phyloP scores from a whole-genome alignment of 2,329 filamentous ascomycete species.

The Cryphonectria japonica region DNA sequence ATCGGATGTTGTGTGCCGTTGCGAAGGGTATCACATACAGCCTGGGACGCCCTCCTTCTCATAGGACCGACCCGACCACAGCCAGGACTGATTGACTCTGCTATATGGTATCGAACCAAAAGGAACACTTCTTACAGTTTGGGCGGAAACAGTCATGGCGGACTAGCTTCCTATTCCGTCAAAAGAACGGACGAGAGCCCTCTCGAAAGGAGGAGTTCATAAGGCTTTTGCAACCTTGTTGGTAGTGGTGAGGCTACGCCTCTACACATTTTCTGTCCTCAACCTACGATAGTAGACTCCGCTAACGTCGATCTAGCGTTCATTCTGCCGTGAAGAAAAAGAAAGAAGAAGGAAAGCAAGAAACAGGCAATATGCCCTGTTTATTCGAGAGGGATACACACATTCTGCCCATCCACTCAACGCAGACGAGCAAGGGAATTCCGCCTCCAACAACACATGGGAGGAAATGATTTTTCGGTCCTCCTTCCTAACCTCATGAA shows the following conservation, averaged over 20 bases:
- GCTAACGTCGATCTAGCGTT: background rate
- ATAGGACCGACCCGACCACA: background rate
- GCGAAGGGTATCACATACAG: background rate
- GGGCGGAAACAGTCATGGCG: background rate
- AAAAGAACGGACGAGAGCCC: background rate
- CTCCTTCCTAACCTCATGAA: constrained; percentile 1
- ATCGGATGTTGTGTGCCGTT: constrained; percentile 18
- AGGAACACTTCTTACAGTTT: background rate
- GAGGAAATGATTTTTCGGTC: background rate
- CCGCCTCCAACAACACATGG: background rate
- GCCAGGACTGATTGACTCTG: background rate
- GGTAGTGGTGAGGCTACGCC: background rate
- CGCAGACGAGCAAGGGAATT: background rate
- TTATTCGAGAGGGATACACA: too few species aligned
- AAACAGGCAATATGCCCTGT: background rate
- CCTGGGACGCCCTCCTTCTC: background rate
- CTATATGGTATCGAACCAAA: too few species aligned
- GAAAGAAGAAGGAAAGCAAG: too few species aligned
- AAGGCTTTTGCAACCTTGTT: background rate
- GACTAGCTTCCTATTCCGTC: background rate
- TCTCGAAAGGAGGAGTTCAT: background rate
- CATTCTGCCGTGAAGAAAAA: too few species aligned
- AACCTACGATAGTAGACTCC: background rate
- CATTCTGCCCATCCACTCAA: background rate
- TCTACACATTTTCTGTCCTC: background rate